A percentile compares a stretch with the other conserved stretches of the same genome.
Evolutionary conservation across 2,329 filamentous ascomycete genomes (phyloP).

Genomic region (Microsporum audouinii): DNA sequence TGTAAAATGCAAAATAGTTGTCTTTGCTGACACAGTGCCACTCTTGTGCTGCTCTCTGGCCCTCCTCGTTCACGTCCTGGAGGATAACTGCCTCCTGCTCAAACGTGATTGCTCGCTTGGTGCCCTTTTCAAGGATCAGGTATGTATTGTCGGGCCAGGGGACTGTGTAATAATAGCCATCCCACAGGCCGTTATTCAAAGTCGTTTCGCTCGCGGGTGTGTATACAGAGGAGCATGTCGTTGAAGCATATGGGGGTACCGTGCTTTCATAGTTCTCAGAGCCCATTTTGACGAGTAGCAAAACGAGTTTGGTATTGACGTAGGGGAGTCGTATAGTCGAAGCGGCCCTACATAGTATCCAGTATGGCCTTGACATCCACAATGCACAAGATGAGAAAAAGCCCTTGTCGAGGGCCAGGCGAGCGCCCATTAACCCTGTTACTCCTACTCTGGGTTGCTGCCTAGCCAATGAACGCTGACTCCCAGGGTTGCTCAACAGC

Average conservation of each 20-base stretch:
- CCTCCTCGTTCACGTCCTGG: neutral
- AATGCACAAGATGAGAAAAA: too few relatives aligned
- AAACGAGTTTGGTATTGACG: too few relatives aligned
- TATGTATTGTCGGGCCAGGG: neutral
- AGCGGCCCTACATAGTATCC: too few relatives aligned
- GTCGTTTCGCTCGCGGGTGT: neutral
- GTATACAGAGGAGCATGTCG: neutral
- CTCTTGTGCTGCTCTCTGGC: neutral
- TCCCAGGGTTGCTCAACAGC: too few relatives aligned
- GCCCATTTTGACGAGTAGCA: neutral
- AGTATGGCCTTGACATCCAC: too few relatives aligned
- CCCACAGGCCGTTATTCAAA: constrained; percentile 4
- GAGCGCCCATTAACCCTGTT: too few relatives aligned
- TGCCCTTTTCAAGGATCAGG: neutral
- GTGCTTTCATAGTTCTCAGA: neutral
- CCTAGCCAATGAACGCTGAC: too few relatives aligned
- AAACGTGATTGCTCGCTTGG: neutral
- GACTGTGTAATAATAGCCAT: neutral
- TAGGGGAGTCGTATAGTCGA: too few relatives aligned
- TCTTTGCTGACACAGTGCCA: neutral
- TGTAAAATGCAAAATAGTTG: neutral
- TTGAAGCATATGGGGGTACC: neutral
- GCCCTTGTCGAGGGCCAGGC: too few relatives aligned
- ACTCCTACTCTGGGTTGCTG: too few relatives aligned
- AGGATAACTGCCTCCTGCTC: neutral